Evolutionary conservation across 2,329 filamentous ascomycete genomes (phyloP).

Genomic region (Calonectria leucothoes): DNA sequence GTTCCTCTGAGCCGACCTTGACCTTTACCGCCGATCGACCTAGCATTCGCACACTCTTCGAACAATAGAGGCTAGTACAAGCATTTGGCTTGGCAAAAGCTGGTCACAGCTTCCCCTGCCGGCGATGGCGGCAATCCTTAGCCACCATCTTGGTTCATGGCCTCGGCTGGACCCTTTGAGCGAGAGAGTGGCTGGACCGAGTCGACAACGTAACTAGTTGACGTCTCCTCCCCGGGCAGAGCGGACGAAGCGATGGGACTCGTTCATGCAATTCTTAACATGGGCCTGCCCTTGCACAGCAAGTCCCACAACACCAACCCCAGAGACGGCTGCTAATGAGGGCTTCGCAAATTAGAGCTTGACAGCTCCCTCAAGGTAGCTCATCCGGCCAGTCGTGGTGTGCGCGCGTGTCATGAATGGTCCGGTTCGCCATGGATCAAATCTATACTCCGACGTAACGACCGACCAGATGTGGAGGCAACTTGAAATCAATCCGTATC

Average conservation of each 20-base stretch:
- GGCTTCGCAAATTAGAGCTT: conserved; percentile 28
- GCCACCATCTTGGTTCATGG: neutral
- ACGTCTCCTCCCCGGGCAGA: conserved; percentile 25
- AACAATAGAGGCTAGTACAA: neutral
- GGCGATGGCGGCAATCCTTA: neutral
- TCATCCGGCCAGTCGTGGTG: conserved; percentile 24
- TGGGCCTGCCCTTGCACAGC: conserved; percentile 24
- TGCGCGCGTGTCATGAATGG: conserved; percentile 26
- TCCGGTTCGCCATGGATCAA: conserved; percentile 41
- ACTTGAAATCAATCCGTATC: conserved; percentile 40
- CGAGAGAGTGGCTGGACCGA: conserved; percentile 11
- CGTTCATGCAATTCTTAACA: conserved; percentile 39
- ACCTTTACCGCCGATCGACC: conserved; percentile 27
- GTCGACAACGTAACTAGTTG: conserved; percentile 14
- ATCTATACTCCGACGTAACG: conserved; percentile 33
- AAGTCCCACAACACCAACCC: conserved; percentile 34
- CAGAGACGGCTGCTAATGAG: conserved; percentile 22
- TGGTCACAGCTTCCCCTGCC: neutral
- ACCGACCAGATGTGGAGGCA: conserved; percentile 26
- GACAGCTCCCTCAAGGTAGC: conserved; percentile 27
- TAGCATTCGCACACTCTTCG: conserved; percentile 7
- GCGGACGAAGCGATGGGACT: conserved; percentile 28
- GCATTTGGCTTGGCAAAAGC: neutral
- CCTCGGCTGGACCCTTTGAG: neutral
- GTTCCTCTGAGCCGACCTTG: conserved; percentile 29